Base-by-base conservation (phyloP, 208 protist genomes). In the Zelonia costaricensis region DNA sequence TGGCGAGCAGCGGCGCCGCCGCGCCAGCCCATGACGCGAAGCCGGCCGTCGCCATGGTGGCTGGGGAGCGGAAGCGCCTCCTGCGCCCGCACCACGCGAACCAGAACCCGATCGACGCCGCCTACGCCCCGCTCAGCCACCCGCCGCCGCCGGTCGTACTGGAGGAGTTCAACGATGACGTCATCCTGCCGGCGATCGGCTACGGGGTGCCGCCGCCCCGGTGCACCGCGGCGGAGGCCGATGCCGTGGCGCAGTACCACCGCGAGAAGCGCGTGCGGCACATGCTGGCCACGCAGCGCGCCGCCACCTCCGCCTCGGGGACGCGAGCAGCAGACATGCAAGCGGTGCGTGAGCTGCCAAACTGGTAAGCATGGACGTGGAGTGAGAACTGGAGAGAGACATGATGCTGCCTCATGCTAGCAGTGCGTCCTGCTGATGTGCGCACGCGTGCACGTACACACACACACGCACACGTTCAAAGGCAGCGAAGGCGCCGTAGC, bases 291-390 rank as follows among this genome's bases (percentile, higher is more conserved):
- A 25, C 20, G 8, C 44, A 31, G 25, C 60, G 53, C 13, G 39
- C 40, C 43, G 22, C 43, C 0, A 16, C 8, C 10, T n/a, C 58
- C 15, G 58, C 56, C 16, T 27, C 39, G 18, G 38, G 28, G 4
- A 62, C 40, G 5, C 65, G 58, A 12, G 67, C 71, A 15, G 66
- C 58, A 5, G 78, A 85, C 36, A 67, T 78, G 20, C 52, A 69
- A 46, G 66, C 69, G 7, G 78, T 85, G 42, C 74, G 61, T 9
- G 59, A 71, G 28, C 58, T 85, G 33, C 78, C 78, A 1, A 68
- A 81, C 23, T 80, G 69, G 69, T 85, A 57, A 31, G n/a, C n/a
- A n/a, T n/a, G n/a, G n/a, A n/a, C n/a, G n/a, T n/a, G n/a, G n/a
- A n/a, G n/a, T n/a, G n/a, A n/a, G n/a, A n/a, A n/a, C n/a, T n/a